phyloP scores from a whole-genome alignment of 1,284 basidiomycete genomes.

The Ustilago trichophora region DNA sequence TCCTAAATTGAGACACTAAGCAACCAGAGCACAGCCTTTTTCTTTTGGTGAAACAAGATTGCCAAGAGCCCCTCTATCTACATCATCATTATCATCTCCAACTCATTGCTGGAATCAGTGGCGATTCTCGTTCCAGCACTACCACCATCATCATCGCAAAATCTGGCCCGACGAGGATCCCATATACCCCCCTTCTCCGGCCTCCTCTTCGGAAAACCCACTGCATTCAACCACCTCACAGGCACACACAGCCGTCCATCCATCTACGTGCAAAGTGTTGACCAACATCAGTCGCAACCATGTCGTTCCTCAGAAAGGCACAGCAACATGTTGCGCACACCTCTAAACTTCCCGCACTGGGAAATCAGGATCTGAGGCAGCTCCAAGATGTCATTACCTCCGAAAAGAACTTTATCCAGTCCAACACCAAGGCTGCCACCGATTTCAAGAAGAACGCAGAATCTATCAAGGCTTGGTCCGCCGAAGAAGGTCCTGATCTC shows the following conservation, averaged over 20 bases:
- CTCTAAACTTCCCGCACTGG: constrained; percentile 75
- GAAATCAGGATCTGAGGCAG: constrained; percentile 81
- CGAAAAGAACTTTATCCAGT: constrained; percentile 82
- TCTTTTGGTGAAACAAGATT: too few species aligned
- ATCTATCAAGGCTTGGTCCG: constrained; percentile 79
- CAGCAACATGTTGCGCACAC: constrained; percentile 77
- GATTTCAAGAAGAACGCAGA: constrained; percentile 80
- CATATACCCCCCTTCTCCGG: constrained; percentile 17
- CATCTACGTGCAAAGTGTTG: too few species aligned
- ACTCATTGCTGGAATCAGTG: too few species aligned
- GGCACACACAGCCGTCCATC: too few species aligned
- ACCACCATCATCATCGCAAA: too few species aligned
- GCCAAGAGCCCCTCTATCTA: neutral
- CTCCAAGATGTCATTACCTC: constrained; percentile 88
- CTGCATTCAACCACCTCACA: too few species aligned
- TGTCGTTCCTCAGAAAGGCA: constrained; percentile 62
- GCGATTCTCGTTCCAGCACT: constrained; percentile 4
- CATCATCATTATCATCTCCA: neutral
- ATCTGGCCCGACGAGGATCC: constrained; percentile 4
- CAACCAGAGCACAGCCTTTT: neutral
- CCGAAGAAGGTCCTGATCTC: constrained; percentile 86
- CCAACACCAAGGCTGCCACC: constrained; percentile 75
- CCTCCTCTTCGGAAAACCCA: neutral
- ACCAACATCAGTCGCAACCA: too few species aligned
- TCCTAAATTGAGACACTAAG: neutral